Evolutionary conservation across 306 rosid species (phyloP).

Genomic region (Alnus glutinosa): DNA sequence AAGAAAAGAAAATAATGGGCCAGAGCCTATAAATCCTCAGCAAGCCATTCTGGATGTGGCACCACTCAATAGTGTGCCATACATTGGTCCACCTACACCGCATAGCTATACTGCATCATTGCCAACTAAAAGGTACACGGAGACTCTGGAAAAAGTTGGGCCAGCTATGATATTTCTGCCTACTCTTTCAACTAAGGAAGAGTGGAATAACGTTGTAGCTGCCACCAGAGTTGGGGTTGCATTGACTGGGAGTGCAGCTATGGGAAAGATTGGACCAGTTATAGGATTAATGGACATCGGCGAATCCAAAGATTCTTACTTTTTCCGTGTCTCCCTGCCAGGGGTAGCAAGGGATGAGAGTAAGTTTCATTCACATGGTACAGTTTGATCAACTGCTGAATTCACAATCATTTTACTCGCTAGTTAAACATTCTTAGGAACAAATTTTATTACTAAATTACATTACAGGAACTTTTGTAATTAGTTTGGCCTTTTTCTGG

Average conservation of each 20-base stretch:
- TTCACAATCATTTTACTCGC: neutral
- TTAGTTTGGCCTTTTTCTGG: neutral
- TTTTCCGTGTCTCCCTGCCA: slow-evolving; percentile 39
- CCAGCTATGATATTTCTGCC: slow-evolving; percentile 43
- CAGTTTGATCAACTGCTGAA: neutral
- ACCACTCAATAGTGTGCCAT: slow-evolving; percentile 25
- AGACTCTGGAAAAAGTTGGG: slow-evolving; percentile 18
- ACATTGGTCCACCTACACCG: slow-evolving; percentile 18
- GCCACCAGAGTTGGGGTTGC: slow-evolving; percentile 36
- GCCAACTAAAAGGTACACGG: neutral
- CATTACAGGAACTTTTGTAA: neutral
- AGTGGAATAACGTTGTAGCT: slow-evolving; percentile 34
- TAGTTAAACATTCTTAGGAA: neutral
- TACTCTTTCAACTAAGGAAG: slow-evolving; percentile 33
- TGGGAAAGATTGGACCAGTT: slow-evolving; percentile 32
- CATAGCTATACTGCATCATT: slow-evolving; percentile 14
- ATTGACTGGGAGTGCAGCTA: slow-evolving; percentile 46
- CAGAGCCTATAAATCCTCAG: slow-evolving; percentile 16
- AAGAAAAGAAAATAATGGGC: neutral
- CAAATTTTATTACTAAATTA: neutral
- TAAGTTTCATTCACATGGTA: slow-evolving; percentile 19
- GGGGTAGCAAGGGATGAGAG: slow-evolving; percentile 46
- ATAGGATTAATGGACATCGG: slow-evolving; percentile 45
- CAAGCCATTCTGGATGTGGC: slow-evolving; percentile 17
- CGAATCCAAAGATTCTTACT: slow-evolving; percentile 37